Base-by-base conservation (phyloP, 768 basidiomycete genomes). In the Suillus hirtellus region DNA sequence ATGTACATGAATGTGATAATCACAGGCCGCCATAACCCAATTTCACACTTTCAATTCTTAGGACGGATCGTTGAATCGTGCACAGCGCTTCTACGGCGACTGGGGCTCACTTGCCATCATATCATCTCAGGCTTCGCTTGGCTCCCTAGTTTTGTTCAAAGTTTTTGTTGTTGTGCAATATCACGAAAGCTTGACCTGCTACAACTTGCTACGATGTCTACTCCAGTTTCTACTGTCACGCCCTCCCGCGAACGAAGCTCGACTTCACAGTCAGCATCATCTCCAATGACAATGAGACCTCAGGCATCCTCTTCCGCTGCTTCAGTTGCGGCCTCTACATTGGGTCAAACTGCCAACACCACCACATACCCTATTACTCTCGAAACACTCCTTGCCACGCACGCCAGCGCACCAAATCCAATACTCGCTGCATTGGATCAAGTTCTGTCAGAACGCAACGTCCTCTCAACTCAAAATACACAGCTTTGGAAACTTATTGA, bases 401-500 rank as follows among this genome's bases (percentile, higher is more conserved):
- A 92, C 68, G 80, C 84, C 7, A 69, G 74, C 24, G 76, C 84
- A 1, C 73, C 81, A 54, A 84, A 88, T 75, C 87, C 87, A 46
- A 80, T 67, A 50, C 73, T 74, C 49, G 76, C 74, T 42, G 93
- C 95, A 3, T 82, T 96, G 35, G 92, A 94, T 31, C 84, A 87
- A 63, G 86, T 88, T 9, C 80, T 96, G 34, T 81, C 81, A 17
- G 95, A 98, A 70, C 86, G 95, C 67, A 96, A 96, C 71, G 76
- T 79, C 46, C 85, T 95, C 58, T 85, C 89, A 12, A 76, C 86
- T 4, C 95, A 96, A 79, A 96, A 96, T 73, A 79, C 88, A 17
- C 93, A 96, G 77, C 86, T 96, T 24, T 96, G 95, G 95, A 96
- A 95, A 75, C 84, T 96, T 66, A 89, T 96, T 72, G 93, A 96